A percentile compares a stretch with the other conserved stretches of the same genome.
Conservation (phyloP, 345 rosid genomes). For the Bretschneidera sinensis region DNA sequence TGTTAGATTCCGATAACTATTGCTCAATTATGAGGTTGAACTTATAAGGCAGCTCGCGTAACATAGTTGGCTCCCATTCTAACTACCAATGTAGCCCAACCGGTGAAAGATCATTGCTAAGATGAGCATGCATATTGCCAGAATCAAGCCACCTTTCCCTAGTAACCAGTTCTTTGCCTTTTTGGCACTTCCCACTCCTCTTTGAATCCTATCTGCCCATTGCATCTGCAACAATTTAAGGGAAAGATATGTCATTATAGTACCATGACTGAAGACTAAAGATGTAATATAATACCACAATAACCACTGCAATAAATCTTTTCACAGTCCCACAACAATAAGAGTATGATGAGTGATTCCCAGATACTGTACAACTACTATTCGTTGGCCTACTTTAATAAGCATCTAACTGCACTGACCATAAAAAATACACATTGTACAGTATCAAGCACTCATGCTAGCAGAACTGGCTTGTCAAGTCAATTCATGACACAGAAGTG, state of each 20-base stretch:
- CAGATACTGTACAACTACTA: not conserved
- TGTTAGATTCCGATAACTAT: not conserved
- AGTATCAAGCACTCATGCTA: too few relatives aligned
- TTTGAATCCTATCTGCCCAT: constrained; percentile 86
- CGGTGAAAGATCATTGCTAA: constrained; percentile 77
- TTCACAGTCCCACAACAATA: not conserved
- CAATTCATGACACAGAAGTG: too few relatives aligned
- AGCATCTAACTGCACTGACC: not conserved
- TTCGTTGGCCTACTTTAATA: not conserved
- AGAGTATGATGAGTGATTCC: not conserved
- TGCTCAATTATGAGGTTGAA: not conserved
- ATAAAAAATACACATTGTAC: too few relatives aligned
- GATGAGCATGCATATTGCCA: constrained; percentile 76
- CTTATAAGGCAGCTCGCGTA: not conserved
- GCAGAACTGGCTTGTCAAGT: too few relatives aligned
- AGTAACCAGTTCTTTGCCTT: constrained; percentile 93
- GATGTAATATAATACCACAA: too few relatives aligned
- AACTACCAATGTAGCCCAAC: constrained; percentile 73
- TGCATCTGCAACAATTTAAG: constrained; percentile 52
- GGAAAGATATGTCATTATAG: not conserved
- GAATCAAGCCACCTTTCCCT: constrained; percentile 72
- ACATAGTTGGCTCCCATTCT: constrained; percentile 10
- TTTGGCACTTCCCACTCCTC: constrained; percentile 63
- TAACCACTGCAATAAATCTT: not conserved
- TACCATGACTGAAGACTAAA: not conserved